Evolutionary conservation across 805 yeast species (phyloP), one percentile per base, ranked within the genome.

Genomic region (Candida mattraensis): DNA sequence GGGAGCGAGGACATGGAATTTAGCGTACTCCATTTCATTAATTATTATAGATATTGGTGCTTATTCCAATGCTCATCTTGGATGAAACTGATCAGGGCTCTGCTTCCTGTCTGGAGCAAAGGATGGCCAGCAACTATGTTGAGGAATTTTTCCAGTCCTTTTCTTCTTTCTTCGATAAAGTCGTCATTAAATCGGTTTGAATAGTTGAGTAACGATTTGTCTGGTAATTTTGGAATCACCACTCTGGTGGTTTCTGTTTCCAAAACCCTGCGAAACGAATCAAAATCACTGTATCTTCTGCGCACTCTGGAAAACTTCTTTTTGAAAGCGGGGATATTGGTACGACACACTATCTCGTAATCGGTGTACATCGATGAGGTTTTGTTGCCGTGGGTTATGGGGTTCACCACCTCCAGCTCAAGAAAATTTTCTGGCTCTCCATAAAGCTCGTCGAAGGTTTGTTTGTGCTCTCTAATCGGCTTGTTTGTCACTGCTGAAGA

Each of bases 401-500:
- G 94, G 56, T 81, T 81, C 18, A 74, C 67, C 40, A 88, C 95
- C 60, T 89, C 97, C 22, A 93, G 80, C 62, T 91, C 99, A 25
- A 91, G 71, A 54, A 88, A 87, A 63, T 87, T 87, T 60, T 93
- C 98, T 0, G 97, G 98, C 51, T 85, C 95, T 0, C 94, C 96
- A 55, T 93, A 93, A 27, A 85, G 72, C 51, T 87, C 95, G 45
- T 78, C 84, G 58, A 80, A 81, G 3, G 87, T 72, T 58, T 83
- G 91, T 41, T 63, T 41, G 66, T 60, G 61, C 16, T 53, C 60
- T 34, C 44, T 50, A 13, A 47, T 44, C 7, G 53, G 50, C 40
- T 42, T 46, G 28, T 42, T 21, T 11, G 51, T 41, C 16, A 51
- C 52, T 9, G 52, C 47, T 5, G 56, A 48, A 13, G 54, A 39